Conservation (phyloP, 1,139 yeast species). For the Arxiozyma slooffiae region DNA sequence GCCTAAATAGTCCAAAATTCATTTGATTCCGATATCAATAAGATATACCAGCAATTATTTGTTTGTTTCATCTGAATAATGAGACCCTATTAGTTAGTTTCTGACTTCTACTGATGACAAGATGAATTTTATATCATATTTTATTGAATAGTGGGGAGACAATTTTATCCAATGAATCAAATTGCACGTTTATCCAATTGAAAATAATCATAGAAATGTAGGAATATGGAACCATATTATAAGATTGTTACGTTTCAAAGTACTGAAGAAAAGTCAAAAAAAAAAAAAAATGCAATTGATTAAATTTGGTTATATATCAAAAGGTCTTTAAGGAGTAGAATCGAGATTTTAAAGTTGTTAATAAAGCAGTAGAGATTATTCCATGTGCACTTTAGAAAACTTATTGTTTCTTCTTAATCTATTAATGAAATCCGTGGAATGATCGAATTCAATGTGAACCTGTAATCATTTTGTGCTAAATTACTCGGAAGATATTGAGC, state of each 20-base stretch:
- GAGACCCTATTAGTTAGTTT: conserved; percentile 2
- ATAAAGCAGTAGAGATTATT: conserved; percentile 37
- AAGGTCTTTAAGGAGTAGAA: conserved; percentile 31
- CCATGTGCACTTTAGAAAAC: conserved; percentile 35
- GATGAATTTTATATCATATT: background rate
- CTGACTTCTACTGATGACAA: conserved; percentile 8
- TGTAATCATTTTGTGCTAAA: conserved; percentile 49
- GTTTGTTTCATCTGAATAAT: background rate
- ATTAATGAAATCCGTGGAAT: conserved; percentile 61
- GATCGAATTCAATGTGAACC: conserved; percentile 59
- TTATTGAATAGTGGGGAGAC: conserved; percentile 2
- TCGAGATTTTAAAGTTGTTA: conserved; percentile 40
- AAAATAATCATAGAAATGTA: conserved; percentile 15
- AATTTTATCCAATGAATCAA: conserved; percentile 10
- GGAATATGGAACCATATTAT: conserved; percentile 18
- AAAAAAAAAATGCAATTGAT: conserved; percentile 28
- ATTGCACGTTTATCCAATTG: conserved; percentile 13
- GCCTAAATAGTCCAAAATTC: too few species aligned
- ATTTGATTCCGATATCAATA: too few species aligned
- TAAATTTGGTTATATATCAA: conserved; percentile 46
- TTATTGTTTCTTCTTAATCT: conserved; percentile 26
- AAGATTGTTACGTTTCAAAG: conserved; percentile 15
- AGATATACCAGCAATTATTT: too few species aligned
- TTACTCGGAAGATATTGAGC: conserved; percentile 11
- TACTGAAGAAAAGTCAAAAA: conserved; percentile 8